Evolutionary conservation across 164 flowering plant genomes (phyloP).

Genomic region (Pachysandra terminalis): DNA sequence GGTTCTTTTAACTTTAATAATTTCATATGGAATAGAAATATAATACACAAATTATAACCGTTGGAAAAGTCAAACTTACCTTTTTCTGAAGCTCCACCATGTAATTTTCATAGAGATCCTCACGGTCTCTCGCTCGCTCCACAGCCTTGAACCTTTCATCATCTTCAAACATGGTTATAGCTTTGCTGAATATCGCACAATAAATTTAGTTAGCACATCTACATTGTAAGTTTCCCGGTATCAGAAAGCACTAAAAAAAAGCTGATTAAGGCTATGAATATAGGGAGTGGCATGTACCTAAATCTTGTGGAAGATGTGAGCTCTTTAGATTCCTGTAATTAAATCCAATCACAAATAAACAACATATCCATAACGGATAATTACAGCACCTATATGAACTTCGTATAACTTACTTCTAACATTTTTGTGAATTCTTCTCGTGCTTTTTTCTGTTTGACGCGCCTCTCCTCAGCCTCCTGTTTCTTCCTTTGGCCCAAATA

Average conservation of each 20-base stretch:
- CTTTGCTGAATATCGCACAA: conserved; percentile 53
- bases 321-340: conserved; percentile 72
- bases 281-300: conserved; percentile 46
- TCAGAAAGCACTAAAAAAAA: no score
- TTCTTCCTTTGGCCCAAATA: conserved; percentile 85
- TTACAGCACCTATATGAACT: background rate
- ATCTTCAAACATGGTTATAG: conserved; percentile 71
- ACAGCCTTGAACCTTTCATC: conserved; percentile 95
- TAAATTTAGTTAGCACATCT: conserved; percentile 1
- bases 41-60: background rate
- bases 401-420: conserved; percentile 58
- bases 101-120: conserved; percentile 81
- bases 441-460: conserved; percentile 77
- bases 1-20: no score
- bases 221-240: no score
- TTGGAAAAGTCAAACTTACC: conserved; percentile 31
- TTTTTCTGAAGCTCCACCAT: conserved; percentile 77
- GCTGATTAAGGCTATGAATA: background rate
- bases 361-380: background rate
- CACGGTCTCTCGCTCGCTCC: conserved; percentile 83
- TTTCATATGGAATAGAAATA: no score
- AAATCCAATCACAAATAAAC: conserved; percentile 9
- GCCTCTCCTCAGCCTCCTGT: conserved; percentile 88
- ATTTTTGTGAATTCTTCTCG: conserved; percentile 85
- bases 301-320: conserved; percentile 85